Conservation (phyloP, 192 early-diverging fungal genomes). For the Bifiguratus adelaidae region DNA sequence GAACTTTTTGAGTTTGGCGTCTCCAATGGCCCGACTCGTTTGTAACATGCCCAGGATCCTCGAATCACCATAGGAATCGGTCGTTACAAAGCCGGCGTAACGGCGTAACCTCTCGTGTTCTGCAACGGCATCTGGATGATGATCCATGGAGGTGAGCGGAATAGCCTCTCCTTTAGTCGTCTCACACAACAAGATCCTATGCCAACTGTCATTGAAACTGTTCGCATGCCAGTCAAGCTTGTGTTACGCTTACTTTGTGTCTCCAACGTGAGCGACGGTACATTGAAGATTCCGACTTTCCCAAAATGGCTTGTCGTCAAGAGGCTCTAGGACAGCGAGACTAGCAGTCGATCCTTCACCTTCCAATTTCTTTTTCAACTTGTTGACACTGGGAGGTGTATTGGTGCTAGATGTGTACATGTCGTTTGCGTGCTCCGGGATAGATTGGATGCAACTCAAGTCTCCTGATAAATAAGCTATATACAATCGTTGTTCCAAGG, state of each 20-base stretch:
- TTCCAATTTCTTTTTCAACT: no score
- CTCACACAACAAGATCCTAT: conserved; percentile 43
- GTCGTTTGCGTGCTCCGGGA: neutral
- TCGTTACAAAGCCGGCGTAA: conserved; percentile 60
- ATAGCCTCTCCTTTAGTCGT: conserved; percentile 38
- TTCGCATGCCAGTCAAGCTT: neutral
- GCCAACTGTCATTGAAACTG: neutral
- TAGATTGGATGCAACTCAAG: conserved; percentile 19
- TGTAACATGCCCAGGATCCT: conserved; percentile 54
- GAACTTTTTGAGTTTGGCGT: conserved; percentile 55
- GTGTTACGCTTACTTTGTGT: conserved; percentile 28
- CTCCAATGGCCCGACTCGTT: conserved; percentile 59
- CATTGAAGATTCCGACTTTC: conserved; percentile 45
- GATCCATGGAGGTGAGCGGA: conserved; percentile 44
- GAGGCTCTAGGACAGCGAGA: conserved; percentile 48
- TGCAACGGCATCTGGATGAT: conserved; percentile 48
- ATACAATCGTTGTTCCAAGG: conserved; percentile 55
- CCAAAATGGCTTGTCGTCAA: conserved; percentile 58
- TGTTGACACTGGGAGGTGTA: no score
- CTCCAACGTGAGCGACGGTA: conserved; percentile 59
- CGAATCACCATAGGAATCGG: conserved; percentile 69
- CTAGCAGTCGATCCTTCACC: conserved; percentile 59
- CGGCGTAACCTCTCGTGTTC: conserved; percentile 55
- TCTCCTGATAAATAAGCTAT: conserved; percentile 55
- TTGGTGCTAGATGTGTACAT: no score